Base-by-base conservation (phyloP, 352 stramenopile genomes). In the Pythium scleroteichum region DNA sequence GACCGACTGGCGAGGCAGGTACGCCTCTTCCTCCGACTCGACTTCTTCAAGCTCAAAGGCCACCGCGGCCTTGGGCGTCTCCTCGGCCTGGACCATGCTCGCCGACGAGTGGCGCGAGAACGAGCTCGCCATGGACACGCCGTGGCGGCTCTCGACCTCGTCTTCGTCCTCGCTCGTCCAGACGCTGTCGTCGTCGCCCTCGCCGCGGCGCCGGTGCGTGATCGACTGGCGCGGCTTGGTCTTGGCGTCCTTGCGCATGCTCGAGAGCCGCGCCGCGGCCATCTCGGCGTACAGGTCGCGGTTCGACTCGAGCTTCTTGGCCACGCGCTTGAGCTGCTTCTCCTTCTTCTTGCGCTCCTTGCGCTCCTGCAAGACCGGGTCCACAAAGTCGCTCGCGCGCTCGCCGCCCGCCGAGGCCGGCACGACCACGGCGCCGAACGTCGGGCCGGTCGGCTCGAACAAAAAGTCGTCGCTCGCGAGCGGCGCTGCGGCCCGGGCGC, bases 281-380 rank as follows among this genome's bases (percentile, higher is more conserved):
- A 91, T 89, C 50, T 88, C 78, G 5, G 81, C 81, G 62, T 87
- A 88, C 59, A 83, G 38, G 52, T 91, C 79, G 23, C 77, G 74
- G 54, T 91, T 91, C 41, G 71, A 82, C 61, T 91, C 81, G 49
- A 91, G 73, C 39, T 91, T 91, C 61, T 85, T 77, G 22, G 70
- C 72, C 17, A 78, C 77, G 17, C 73, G 71, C 38, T 71, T 66
- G 66, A 73, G 69, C 24, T 79, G 68, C 60, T 85, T 86, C 50
- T 87, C 71, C 46, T 80, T 81, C 39, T 85, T 55, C 65, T 85
- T 73, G 17, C 73, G 68, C 12, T 78, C 76, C 23, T 75, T 57
- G 0, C 72, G 72, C 38, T 72, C 75, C 4, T 60, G 65, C 12
- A 82, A 69, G 24, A 74, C 64, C 32, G 79, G 71, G 42, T 91